Evolutionary conservation across 2,329 filamentous ascomycete species (phyloP), one percentile per base, ranked within the genome.

Genomic region (Daldinia eschscholtzii): DNA sequence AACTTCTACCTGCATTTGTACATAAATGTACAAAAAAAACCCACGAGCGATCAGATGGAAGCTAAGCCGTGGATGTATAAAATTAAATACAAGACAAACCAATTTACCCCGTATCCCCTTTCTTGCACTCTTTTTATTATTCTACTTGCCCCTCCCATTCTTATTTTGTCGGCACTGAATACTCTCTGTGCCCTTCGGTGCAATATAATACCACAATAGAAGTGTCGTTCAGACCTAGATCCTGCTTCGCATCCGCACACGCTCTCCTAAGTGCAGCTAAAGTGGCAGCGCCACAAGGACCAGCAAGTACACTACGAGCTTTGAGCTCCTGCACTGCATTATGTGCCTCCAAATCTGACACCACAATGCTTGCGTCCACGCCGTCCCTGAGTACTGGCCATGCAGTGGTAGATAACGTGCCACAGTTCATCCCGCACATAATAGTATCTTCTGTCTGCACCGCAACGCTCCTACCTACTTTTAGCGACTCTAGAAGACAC

Each of bases 391-490:
- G 76, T 0, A 88, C 75, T 0, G 87, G 83, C 89, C 91, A 94
- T 0, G 91, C 89, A 0, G 85, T 88, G 0, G 82, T 82, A 0
- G 91, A 92, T 0, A 92, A 83, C 0, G 89, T 92, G 0, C 91
- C 91, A 68, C 91, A 94, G 71, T 92, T 89, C 81, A 94, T 87
- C 0, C 91, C 92, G 42, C 86, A 85, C 91, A 94, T 93, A 72
- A 92, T 92, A 0, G 90, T 93, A 2, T 86, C 80, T 0, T 81
- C 82, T 0, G 90, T 92, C 6, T 77, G 65, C 0, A 91, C 83
- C 0, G 85, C 77, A 0, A 81, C 83, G 2, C 84, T 79, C 39
- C 83, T 73, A 0, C 86, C 87, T 0, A 77, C 78, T 18, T 82
- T 77, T 1, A 92, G 77, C 37, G 86, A 88, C 39, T 83, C 82